phyloP scores from a whole-genome alignment of 495 filamentous ascomycete species.

The Aspergillus ellipticus region DNA sequence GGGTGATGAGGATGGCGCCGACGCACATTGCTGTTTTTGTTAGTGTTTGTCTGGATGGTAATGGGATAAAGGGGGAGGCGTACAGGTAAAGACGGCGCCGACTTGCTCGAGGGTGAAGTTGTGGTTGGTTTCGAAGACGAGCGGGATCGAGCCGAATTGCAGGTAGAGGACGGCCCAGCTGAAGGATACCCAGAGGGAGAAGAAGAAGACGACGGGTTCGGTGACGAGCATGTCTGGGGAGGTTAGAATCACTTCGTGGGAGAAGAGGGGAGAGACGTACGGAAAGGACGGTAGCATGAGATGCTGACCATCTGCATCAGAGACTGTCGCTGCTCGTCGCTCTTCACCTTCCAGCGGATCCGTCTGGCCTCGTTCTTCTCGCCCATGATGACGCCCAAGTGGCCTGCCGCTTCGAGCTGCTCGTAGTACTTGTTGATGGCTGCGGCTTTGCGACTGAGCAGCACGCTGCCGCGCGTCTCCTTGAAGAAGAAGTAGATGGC shows the following conservation, averaged over 20 bases:
- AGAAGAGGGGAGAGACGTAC: conserved; percentile 25
- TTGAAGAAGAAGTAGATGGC: conserved; percentile 65
- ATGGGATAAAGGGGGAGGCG: neutral
- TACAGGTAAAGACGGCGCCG: conserved; percentile 66
- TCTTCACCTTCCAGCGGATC: conserved; percentile 80
- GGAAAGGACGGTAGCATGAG: conserved; percentile 74
- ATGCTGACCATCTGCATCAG: conserved; percentile 69
- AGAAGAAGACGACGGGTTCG: conserved; percentile 93
- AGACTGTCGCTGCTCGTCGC: conserved; percentile 74
- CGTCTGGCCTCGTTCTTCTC: conserved; percentile 45
- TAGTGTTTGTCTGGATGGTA: neutral
- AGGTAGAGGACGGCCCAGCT: conserved; percentile 89
- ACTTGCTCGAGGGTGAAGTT: conserved; percentile 63
- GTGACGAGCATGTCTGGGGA: conserved; percentile 67
- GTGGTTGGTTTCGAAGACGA: conserved; percentile 71
- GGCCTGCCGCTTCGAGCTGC: conserved; percentile 61
- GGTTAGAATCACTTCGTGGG: conserved; percentile 7
- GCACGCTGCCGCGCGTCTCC: conserved; percentile 79
- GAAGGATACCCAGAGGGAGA: conserved; percentile 87
- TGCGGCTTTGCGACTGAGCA: conserved; percentile 73
- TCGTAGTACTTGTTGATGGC: conserved; percentile 79
- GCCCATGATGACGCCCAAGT: conserved; percentile 56
- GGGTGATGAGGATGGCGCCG: conserved; percentile 63
- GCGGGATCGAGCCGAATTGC: conserved; percentile 71
- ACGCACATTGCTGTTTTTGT: conserved; percentile 55